These are phyloP conservation scores for Eragrostis tef DNA, from an alignment of 202 grass and related monocot species.

Conservation along the genomic window DNA sequence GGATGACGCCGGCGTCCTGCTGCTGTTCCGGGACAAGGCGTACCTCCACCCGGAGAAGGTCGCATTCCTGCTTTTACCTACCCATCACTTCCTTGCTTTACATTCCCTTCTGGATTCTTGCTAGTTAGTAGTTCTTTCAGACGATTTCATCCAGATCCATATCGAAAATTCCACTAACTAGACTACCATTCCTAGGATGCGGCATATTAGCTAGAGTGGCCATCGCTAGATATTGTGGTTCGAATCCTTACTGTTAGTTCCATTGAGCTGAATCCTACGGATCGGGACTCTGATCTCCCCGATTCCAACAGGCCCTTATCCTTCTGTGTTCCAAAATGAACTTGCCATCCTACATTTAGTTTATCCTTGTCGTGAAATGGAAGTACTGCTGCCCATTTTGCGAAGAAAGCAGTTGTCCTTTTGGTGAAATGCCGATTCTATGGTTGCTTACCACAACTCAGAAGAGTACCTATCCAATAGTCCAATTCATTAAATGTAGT, in stretches of 20 bases:
- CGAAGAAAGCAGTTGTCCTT: neutral
- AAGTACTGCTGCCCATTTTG: too few species aligned
- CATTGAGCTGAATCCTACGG: neutral
- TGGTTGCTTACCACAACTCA: neutral
- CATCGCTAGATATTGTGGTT: neutral
- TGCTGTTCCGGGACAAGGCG: conserved; percentile 68
- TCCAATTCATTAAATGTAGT: too few species aligned
- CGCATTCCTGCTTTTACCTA: neutral
- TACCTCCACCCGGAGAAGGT: conserved; percentile 74
- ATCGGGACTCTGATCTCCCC: neutral
- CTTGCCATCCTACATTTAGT: neutral
- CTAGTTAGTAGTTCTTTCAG: neutral
- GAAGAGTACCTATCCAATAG: neutral
- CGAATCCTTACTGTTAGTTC: neutral
- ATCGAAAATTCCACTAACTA: neutral
- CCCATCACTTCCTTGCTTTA: neutral
- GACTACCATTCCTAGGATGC: too few species aligned
- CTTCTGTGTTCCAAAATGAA: neutral
- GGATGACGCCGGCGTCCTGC: conserved; percentile 62
- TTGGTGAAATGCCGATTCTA: neutral
- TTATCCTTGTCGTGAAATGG: neutral
- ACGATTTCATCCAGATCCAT: conserved; percentile 10
- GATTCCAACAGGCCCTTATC: neutral
- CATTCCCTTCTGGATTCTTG: neutral
- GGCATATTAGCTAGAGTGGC: too few species aligned